These are phyloP conservation scores for Ceratocystis ficicola DNA, from an alignment of 2,329 filamentous ascomycete species.

Conservation along the genomic window DNA sequence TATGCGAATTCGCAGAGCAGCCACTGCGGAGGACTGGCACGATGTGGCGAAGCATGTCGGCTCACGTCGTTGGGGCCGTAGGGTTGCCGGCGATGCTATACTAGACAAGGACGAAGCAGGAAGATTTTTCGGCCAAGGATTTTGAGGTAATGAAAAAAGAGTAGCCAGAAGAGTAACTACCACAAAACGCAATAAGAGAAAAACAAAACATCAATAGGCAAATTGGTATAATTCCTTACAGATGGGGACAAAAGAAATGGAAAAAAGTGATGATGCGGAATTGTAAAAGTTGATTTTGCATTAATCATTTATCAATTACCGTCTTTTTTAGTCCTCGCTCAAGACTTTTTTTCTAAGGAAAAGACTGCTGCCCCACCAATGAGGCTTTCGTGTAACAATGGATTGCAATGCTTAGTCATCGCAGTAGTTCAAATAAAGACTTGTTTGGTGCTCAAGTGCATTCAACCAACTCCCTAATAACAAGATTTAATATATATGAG, in stretches of 20 bases:
- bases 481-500: background rate
- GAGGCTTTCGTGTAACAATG: constrained; percentile 7
- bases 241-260: background rate
- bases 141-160: background rate
- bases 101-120: no score
- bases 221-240: background rate
- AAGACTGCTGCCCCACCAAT: background rate
- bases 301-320: background rate
- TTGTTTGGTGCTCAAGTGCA: background rate
- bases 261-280: background rate
- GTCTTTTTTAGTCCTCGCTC: background rate
- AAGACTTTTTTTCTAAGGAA: background rate
- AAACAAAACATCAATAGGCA: no score
- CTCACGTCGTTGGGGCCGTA: background rate
- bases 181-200: background rate
- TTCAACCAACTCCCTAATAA: background rate
- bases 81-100: background rate
- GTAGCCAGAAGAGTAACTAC: background rate
- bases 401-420: constrained; percentile 1
- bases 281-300: background rate
- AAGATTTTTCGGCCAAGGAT: background rate
- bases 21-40: constrained; percentile 21
- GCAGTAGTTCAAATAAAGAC: background rate
- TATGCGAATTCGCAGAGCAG: constrained; percentile 3
- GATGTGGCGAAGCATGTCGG: constrained; percentile 21